phyloP scores from a whole-genome alignment of 2,329 filamentous ascomycete genomes.

The Xylaria multiplex region DNA sequence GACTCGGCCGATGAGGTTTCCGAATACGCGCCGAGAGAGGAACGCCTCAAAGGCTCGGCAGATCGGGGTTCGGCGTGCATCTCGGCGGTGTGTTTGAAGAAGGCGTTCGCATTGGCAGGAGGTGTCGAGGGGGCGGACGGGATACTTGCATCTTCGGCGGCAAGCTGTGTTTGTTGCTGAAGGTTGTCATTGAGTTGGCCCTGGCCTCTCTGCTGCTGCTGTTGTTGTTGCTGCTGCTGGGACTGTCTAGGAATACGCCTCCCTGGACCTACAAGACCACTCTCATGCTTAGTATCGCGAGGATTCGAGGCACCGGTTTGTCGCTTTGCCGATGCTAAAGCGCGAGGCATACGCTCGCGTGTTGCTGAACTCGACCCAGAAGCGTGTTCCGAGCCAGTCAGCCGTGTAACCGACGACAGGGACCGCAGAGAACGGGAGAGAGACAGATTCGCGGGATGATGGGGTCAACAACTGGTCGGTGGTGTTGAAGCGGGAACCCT shows the following conservation, averaged over 20 bases:
- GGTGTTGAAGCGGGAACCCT: conserved; percentile 25
- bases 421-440: conserved; percentile 22
- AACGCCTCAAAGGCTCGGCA: conserved; percentile 51
- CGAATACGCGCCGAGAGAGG: conserved; percentile 58
- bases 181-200: conserved; percentile 53
- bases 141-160: conserved; percentile 48
- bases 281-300: conserved; percentile 83
- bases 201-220: conserved; percentile 55
- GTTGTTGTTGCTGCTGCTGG: conserved; percentile 43
- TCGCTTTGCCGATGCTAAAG: conserved; percentile 68
- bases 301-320: conserved; percentile 69
- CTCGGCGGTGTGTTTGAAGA: conserved; percentile 51
- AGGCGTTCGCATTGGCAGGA: conserved; percentile 52
- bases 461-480: conserved; percentile 8
- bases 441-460: conserved; percentile 11
- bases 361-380: conserved; percentile 56
- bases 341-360: conserved; percentile 68
- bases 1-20: conserved; percentile 67
- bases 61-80: conserved; percentile 56
- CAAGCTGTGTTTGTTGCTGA: conserved; percentile 42
- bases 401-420: conserved; percentile 45
- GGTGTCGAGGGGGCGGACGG: conserved; percentile 50
- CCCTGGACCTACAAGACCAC: conserved; percentile 82
- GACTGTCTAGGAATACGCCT: conserved; percentile 62
- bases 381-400: conserved; percentile 57